Evolutionary conservation across 2,329 filamentous ascomycete species (phyloP).

Genomic region (Colletotrichum cuscutae): DNA sequence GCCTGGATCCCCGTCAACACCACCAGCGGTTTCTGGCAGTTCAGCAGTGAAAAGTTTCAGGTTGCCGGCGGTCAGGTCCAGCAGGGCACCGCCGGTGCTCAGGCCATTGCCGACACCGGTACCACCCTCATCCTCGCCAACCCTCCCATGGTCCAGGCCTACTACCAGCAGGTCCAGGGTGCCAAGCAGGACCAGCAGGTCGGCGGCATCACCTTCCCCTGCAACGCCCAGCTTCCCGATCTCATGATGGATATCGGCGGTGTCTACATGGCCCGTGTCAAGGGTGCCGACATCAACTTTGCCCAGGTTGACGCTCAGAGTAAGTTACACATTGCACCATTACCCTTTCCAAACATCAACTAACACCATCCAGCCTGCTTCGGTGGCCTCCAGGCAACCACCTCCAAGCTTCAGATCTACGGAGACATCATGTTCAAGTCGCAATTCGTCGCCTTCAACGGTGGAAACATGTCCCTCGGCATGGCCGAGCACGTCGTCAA

Average conservation of each 20-base stretch:
- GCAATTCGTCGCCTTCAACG: conserved; percentile 68
- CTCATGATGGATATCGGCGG: conserved; percentile 66
- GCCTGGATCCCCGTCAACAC: conserved; percentile 70
- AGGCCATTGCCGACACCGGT: conserved; percentile 67
- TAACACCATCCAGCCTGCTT: conserved; percentile 63
- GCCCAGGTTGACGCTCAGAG: conserved; percentile 59
- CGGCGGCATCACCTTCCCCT: conserved; percentile 60
- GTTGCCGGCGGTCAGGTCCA: conserved; percentile 57
- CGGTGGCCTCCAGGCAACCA: conserved; percentile 72
- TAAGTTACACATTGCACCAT: conserved; percentile 45
- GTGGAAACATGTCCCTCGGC: conserved; percentile 63
- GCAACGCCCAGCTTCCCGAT: conserved; percentile 56
- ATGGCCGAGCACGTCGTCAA: conserved; percentile 49
- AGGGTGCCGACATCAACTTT: conserved; percentile 65
- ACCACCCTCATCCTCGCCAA: conserved; percentile 73
- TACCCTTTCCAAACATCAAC: neutral
- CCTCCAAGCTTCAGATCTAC: conserved; percentile 68
- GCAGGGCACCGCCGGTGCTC: conserved; percentile 47
- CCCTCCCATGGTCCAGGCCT: conserved; percentile 57
- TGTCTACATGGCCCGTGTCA: conserved; percentile 65
- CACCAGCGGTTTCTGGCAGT: conserved; percentile 75
- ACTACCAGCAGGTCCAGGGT: conserved; percentile 58
- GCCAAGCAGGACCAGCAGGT: conserved; percentile 50
- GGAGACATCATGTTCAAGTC: conserved; percentile 72
- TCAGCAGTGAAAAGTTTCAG: conserved; percentile 65